Conservation (phyloP, 768 basidiomycete genomes). For the Hypholoma sublateritium region DNA sequence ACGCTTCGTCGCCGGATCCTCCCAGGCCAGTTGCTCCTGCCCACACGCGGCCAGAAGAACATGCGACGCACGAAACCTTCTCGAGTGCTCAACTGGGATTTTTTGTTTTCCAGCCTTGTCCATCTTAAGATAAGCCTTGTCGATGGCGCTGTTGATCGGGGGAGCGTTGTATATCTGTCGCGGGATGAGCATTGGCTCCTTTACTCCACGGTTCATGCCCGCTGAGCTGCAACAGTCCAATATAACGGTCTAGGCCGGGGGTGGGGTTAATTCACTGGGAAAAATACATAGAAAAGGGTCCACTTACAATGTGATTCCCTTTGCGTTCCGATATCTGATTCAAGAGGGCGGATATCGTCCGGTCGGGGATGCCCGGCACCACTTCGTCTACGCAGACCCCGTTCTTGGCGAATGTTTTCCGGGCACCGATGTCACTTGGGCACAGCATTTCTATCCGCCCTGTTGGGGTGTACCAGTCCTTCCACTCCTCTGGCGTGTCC, state of each 20-base stretch:
- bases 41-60: slow-evolving; percentile 45
- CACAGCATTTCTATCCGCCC: slow-evolving; percentile 34
- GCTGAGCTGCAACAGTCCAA: slow-evolving; percentile 47
- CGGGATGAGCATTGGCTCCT: slow-evolving; percentile 12
- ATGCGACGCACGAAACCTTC: slow-evolving; percentile 33
- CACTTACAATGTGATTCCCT: slow-evolving; percentile 44
- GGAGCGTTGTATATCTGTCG: slow-evolving; percentile 28
- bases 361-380: slow-evolving; percentile 40
- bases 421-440: slow-evolving; percentile 29
- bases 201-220: slow-evolving; percentile 28
- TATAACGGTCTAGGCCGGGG: slow-evolving; percentile 36
- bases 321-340: slow-evolving; percentile 34
- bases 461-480: slow-evolving; percentile 24
- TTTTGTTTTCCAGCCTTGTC: slow-evolving; percentile 12
- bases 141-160: slow-evolving; percentile 21
- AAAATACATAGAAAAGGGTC: not conserved
- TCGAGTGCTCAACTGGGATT: slow-evolving; percentile 18
- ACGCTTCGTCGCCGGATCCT: slow-evolving; percentile 20
- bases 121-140: slow-evolving; percentile 21
- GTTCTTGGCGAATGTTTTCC: not conserved
- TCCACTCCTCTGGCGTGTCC: slow-evolving; percentile 28
- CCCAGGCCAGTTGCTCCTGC: slow-evolving; percentile 31
- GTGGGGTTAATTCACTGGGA: not conserved
- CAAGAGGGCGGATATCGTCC: slow-evolving; percentile 37
- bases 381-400: slow-evolving; percentile 6